Percentiles rank a stretch among this genome's conserved stretches.
These are phyloP conservation scores for Cordyceps tenuipes DNA, from an alignment of 2,329 filamentous ascomycete genomes.

Conservation along the genomic window DNA sequence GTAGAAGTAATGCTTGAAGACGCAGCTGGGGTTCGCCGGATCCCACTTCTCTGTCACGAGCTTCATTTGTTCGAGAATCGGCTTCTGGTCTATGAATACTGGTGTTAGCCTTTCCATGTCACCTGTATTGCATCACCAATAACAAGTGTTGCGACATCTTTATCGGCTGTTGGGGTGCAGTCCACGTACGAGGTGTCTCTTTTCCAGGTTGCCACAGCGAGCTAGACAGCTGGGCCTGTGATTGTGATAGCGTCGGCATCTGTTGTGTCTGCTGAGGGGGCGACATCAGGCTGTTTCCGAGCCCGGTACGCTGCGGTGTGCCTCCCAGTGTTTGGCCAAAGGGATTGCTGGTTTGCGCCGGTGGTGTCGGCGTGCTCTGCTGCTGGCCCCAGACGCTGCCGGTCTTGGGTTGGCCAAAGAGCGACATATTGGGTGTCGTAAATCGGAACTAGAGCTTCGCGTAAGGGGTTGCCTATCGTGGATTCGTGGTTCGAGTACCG, in stretches of 20 bases:
- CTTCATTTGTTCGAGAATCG: conserved; percentile 65
- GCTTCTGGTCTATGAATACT: conserved; percentile 49
- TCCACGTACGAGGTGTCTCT: conserved; percentile 37
- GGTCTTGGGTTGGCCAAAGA: conserved; percentile 34
- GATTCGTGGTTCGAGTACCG: background rate
- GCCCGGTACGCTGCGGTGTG: conserved; percentile 29
- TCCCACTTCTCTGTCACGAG: conserved; percentile 68
- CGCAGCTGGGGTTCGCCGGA: conserved; percentile 56
- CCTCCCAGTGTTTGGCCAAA: conserved; percentile 24
- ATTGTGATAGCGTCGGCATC: conserved; percentile 35
- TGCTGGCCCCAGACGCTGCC: conserved; percentile 31
- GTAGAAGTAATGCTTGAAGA: conserved; percentile 80
- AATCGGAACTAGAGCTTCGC: conserved; percentile 2
- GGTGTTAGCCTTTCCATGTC: background rate
- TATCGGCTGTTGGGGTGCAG: no score
- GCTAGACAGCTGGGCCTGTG: conserved; percentile 38
- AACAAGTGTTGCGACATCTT: no score
- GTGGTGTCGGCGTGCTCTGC: conserved; percentile 25
- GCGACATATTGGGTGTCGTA: conserved; percentile 22
- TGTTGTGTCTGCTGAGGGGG: conserved; percentile 33
- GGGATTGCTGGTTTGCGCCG: conserved; percentile 17
- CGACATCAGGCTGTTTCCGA: conserved; percentile 25
- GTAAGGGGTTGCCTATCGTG: background rate
- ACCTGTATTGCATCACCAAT: background rate
- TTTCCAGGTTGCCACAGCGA: conserved; percentile 47